phyloP scores from a whole-genome alignment of 2,329 filamentous ascomycete genomes.

The Drechslerella coelobrocha region DNA sequence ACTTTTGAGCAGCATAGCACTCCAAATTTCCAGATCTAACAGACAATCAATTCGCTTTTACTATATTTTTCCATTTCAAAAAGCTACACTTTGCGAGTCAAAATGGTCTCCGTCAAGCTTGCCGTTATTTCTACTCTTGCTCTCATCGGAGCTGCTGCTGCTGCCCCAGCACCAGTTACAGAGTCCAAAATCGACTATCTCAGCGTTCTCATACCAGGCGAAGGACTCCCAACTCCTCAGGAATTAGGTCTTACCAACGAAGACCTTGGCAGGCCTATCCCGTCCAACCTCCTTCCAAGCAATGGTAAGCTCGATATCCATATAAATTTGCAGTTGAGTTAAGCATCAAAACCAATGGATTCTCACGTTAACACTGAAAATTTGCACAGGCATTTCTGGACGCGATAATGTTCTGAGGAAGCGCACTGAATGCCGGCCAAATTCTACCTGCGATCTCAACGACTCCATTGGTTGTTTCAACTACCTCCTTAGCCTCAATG shows the following conservation, averaged over 20 bases:
- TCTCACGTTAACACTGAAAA: not conserved
- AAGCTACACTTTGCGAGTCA: too few relatives aligned
- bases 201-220: slow-evolving; percentile 9
- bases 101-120: slow-evolving; percentile 18
- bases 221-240: slow-evolving; percentile 12
- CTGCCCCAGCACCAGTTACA: not conserved
- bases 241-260: slow-evolving; percentile 19
- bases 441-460: not conserved
- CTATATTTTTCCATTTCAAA: too few relatives aligned
- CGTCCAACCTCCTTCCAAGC: slow-evolving; percentile 5
- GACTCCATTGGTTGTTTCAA: slow-evolving; percentile 25
- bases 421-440: slow-evolving; percentile 6
- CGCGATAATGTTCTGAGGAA: slow-evolving; percentile 12
- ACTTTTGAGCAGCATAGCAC: too few relatives aligned
- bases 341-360: too few relatives aligned
- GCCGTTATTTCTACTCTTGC: slow-evolving; percentile 1
- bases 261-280: slow-evolving; percentile 17
- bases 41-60: too few relatives aligned
- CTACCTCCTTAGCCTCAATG: slow-evolving; percentile 16
- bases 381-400: slow-evolving; percentile 7
- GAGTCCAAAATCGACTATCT: slow-evolving; percentile 12
- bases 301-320: not conserved
- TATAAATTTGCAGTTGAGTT: too few relatives aligned
- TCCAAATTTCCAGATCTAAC: too few relatives aligned
- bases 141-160: slow-evolving; percentile 7